phyloP scores from a whole-genome alignment of 31 red algal species.

The Porphyra umbilicalis region DNA sequence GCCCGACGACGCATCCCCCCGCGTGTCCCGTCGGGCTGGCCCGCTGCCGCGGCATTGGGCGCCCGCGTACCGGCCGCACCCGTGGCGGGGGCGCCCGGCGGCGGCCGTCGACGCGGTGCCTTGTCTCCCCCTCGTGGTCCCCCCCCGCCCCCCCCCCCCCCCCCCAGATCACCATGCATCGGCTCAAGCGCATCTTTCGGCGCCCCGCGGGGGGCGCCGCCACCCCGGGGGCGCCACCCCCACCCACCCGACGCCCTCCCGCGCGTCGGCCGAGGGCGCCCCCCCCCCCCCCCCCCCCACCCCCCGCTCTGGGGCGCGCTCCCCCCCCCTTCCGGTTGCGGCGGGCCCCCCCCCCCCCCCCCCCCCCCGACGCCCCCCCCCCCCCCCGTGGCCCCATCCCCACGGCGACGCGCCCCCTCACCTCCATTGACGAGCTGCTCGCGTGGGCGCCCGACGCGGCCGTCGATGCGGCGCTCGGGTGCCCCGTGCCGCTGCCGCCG shows the following conservation, averaged over 20 bases:
- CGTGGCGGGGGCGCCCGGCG: no score
- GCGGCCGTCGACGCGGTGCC: no score
- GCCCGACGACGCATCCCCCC: no score
- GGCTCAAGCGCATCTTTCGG: not conserved
- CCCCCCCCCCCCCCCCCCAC: not conserved
- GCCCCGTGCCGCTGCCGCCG: slow-evolving; percentile 24
- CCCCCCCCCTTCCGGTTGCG: no score
- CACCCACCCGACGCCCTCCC: not conserved
- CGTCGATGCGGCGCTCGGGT: slow-evolving; percentile 32
- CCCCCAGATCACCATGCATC: not conserved
- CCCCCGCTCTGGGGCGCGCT: not conserved
- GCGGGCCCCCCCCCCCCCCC: not conserved
- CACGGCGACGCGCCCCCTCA: not conserved
- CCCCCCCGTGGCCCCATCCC: not conserved
- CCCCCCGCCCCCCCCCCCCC: no score
- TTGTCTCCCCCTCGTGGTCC: no score
- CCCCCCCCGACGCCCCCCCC: not conserved
- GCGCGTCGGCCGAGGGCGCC: not conserved
- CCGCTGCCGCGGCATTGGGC: no score
- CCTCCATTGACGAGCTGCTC: slow-evolving; percentile 29
- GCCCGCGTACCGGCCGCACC: no score
- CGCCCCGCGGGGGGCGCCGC: not conserved
- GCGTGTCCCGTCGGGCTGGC: no score
- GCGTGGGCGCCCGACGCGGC: slow-evolving; percentile 46
- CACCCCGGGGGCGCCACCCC: not conserved